Conservation (phyloP, 2,329 filamentous ascomycete species). For the Nannizziopsis barbatae region DNA sequence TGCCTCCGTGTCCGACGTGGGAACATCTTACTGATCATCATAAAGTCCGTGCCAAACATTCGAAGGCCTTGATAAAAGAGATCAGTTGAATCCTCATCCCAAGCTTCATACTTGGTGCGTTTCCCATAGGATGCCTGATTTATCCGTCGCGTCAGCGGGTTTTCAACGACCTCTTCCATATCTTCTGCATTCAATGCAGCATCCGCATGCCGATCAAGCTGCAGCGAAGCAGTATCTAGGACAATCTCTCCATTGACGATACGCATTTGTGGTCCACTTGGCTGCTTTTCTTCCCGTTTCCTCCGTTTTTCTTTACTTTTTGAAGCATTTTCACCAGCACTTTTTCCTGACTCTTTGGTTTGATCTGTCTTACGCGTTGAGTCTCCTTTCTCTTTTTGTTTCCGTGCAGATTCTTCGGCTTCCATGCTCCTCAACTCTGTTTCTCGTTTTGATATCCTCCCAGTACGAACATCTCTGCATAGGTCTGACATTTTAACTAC, state of each 20-base stretch:
- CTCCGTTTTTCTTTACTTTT: neutral
- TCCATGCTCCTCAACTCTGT: constrained; percentile 48
- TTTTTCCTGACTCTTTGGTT: neutral
- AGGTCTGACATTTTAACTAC: constrained; percentile 49
- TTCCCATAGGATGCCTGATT: constrained; percentile 39
- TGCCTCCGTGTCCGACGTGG: constrained; percentile 48
- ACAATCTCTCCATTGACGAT: constrained; percentile 50
- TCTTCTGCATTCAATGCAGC: constrained; percentile 39
- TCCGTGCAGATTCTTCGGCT: constrained; percentile 41
- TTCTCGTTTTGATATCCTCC: constrained; percentile 48
- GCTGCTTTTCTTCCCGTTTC: constrained; percentile 15
- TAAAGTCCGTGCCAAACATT: constrained; percentile 56
- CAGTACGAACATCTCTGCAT: constrained; percentile 43
- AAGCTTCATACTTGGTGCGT: constrained; percentile 43
- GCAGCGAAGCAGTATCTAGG: constrained; percentile 41
- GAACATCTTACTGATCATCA: constrained; percentile 53
- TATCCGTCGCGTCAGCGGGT: constrained; percentile 37
- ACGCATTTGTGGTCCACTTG: constrained; percentile 38
- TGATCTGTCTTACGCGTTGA: constrained; percentile 14
- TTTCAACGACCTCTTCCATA: constrained; percentile 36
- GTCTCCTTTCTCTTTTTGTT: constrained; percentile 30
- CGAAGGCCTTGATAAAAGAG: constrained; percentile 51
- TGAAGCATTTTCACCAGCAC: neutral
- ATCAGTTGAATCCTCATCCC: constrained; percentile 49
- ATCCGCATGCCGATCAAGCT: constrained; percentile 46